phyloP scores from a whole-genome alignment of 352 stramenopile genomes.

The Pythium pyrilobum region DNA sequence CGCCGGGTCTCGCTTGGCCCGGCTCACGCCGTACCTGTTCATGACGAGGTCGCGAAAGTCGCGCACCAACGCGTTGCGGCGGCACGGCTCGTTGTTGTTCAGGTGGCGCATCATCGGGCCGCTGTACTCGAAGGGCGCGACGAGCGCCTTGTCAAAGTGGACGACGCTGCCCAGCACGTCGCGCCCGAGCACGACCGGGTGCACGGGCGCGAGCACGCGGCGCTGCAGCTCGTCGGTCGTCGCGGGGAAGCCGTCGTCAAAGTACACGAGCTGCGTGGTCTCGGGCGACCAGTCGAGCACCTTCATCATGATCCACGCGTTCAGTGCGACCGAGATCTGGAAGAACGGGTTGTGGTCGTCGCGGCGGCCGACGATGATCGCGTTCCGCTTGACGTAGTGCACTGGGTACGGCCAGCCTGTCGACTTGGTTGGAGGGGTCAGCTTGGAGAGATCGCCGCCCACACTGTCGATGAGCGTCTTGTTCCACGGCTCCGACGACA shows the following conservation, averaged over 20 bases:
- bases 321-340: constrained; percentile 19
- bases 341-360: constrained; percentile 34
- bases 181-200: constrained; percentile 7
- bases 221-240: constrained; percentile 18
- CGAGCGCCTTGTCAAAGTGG: constrained; percentile 32
- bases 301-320: constrained; percentile 23
- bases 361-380: constrained; percentile 18
- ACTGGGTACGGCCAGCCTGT: neutral
- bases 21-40: neutral
- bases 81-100: constrained; percentile 50
- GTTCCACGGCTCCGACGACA: neutral
- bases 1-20: neutral
- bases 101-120: constrained; percentile 64
- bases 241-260: constrained; percentile 18
- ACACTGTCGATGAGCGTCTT: neutral
- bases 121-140: constrained; percentile 41
- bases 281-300: constrained; percentile 5
- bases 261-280: constrained; percentile 22
- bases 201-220: constrained; percentile 10
- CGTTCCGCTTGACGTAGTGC: constrained; percentile 8
- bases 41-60: constrained; percentile 31
- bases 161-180: constrained; percentile 25
- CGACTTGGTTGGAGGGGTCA: neutral
- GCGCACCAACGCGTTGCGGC: constrained; percentile 35
- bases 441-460: too few species aligned